Evolutionary conservation across 176 grass and related monocot species (phyloP), one percentile per base, ranked within the genome.

Genomic region (Avena sativa): DNA sequence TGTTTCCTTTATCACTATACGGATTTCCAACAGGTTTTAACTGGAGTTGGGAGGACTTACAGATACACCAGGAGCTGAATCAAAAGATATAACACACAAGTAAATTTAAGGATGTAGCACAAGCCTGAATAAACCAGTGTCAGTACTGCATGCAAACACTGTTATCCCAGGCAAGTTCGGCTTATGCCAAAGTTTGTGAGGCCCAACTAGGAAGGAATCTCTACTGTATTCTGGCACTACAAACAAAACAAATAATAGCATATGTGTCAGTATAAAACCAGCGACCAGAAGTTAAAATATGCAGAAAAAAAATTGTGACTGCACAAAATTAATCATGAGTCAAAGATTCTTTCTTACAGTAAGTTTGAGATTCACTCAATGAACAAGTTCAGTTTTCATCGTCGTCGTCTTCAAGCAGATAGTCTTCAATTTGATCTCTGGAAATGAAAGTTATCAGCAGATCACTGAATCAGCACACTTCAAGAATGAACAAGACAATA

Each of bases 341-440:
- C 46, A 76, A 60, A 60, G 36, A 25, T 89, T 82, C 51, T 74
- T 67, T 64, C 63, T 48, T 63, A 85, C 78, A 83, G 59, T 38
- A 74, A 74, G 47, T 26, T 81, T 9, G 25, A 12, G 50, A 25
- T 83, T 83, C 60, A 77, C 17, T 20, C 40, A 57, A 59, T 71
- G 12, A 73, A 66, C 21, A 80, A 74, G 16, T 88, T 95, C 84
- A 91, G 19, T 50, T 95, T 57, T 26, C 69, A 50, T 78, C 38
- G 67, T 89, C 85, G 4, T 82, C 25, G 2, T 85, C 79, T 47
- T 94, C 80, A 72, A 97, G 94, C 30, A 94, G 88, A 86, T 83
- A 92, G 23, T 94, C 89, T 57, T 88, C 85, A 71, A 96, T 94
- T 82, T 94, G 92, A 71, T 92, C 88, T 90, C 89, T 97, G 88